phyloP scores from a whole-genome alignment of 1,284 basidiomycete genomes.

The Microstroma glucosiphilum region DNA sequence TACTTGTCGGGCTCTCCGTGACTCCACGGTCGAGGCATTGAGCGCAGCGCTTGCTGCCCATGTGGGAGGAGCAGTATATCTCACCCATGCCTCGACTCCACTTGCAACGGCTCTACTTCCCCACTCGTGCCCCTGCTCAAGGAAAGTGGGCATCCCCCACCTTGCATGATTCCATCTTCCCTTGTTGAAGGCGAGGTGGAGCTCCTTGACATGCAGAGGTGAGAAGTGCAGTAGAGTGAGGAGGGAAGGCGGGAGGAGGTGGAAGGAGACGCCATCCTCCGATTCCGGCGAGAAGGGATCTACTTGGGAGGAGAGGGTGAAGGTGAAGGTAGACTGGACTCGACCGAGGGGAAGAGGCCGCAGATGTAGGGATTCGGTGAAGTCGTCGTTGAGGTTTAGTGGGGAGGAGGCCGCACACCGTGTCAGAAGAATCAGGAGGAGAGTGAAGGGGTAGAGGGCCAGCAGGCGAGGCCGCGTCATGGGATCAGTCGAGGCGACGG shows the following conservation, averaged over 20 bases:
- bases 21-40: neutral
- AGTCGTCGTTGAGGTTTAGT: constrained; percentile 13
- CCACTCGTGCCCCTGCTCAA: constrained; percentile 10
- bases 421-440: too few species aligned
- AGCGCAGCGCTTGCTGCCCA: too few species aligned
- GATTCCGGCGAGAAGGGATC: constrained; percentile 18
- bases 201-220: constrained; percentile 64
- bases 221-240: neutral
- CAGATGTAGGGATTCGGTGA: constrained; percentile 64
- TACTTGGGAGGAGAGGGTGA: constrained; percentile 25
- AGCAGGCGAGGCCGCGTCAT: too few species aligned
- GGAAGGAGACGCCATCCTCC: constrained; percentile 69
- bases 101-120: constrained; percentile 65
- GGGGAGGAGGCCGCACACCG: too few species aligned
- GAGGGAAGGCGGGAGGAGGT: constrained; percentile 70
- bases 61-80: neutral
- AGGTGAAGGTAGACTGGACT: constrained; percentile 68
- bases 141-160: constrained; percentile 56
- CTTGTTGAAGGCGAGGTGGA: constrained; percentile 76
- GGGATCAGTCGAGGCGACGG: too few species aligned
- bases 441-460: too few species aligned
- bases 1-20: neutral
- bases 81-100: constrained; percentile 83
- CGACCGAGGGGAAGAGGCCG: constrained; percentile 75
- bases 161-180: constrained; percentile 81